Evolutionary conservation across 129 eudicot genomes (phyloP), one percentile per base, ranked within the genome.

Genomic region (Pulicaria dysenterica): DNA sequence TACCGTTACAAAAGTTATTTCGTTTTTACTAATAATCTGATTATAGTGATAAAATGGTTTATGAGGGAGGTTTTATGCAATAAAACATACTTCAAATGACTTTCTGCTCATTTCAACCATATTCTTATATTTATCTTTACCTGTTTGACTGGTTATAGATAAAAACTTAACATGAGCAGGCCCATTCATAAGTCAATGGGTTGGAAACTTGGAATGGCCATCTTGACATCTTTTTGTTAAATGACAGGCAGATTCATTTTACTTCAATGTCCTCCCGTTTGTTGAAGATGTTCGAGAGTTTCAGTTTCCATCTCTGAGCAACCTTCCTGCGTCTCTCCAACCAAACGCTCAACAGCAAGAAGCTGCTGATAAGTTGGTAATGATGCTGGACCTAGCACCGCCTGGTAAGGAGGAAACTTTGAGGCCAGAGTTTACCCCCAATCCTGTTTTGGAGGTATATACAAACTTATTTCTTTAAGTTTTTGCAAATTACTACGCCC

Each of bases 271-370:
- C 38, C 94, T 95, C 54, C 99, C 99, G 58, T 95, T 95, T 77
- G 99, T 94, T 55, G 99, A 95, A 81, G 97, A 95, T 78, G 85
- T 95, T 6, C 77, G 97, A 12, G 99, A 95, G 78, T 95, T 90
- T 78, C 96, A 90, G 68, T 95, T 95, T 78, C 99, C 99, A 10
- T 95, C 99, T 41, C 88, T 95, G 71, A 85, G 85, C 81, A 90
- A 77, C 63, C 81, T 95, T 37, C 97, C 97, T 7, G 65, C 81
- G 54, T 77, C 97, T 44, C 49, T 88, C 70, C 94, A 81, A 81
- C 99, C 97, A 39, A 86, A 82, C 73, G 73, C 84, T 62, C 76
- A 91, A 62, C 99, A 95, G 73, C 99, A 95, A 84, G 90, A 81
- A 60, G 94, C 94, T 70, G 91, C 96, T 39, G 99, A 95, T 86